Base-by-base conservation (phyloP, 2,329 filamentous ascomycete species). In the Fusarium mundagurra region DNA sequence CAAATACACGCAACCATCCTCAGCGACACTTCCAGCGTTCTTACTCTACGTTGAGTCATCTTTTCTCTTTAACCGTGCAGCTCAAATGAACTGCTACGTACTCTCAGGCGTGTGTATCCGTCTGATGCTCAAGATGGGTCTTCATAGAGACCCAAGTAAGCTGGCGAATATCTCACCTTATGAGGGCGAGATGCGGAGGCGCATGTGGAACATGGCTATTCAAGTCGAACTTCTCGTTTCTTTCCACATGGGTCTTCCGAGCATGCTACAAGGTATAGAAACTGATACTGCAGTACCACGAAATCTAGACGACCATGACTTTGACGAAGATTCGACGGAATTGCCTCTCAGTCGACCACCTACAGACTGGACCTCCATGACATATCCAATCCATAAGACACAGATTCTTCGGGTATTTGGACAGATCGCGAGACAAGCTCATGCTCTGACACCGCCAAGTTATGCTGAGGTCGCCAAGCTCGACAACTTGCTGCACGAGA, bases 171-270 rank as follows among this genome's bases (percentile, higher is more conserved):
- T 90, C 38, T 84, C 86, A 5, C 81, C 86, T 1, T 89, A 87
- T 62, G 84, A 88, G 57, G 87, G 86, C 11, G 88, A 90, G 80
- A 88, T 89, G 85, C 83, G 86, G 18, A 83, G 87, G 38, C 83
- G 87, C 20, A 79, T 87, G 74, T 90, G 88, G 88, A 85, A 87
- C 71, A 83, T 89, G 71, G 84, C 86, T 7, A 80, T 84, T 33
- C 89, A 92, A 77, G 85, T 92, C 53, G 92, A 93, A 77, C 81
- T 91, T 6, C 81, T 93, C 8, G 89, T 91, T 33, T 89, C 90
- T 4, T 92, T 92, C 77, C 91, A 93, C 77, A 86, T 92, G 68
- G 92, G 92, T 5, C 83, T 94, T 61, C 92, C 92, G 6, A 87
- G 87, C 76, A 91, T 93, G 89, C 85, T 92, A 50, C 86, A 90